Evolutionary conservation across 2,329 filamentous ascomycete genomes (phyloP).

Genomic region (Hortaea werneckii): DNA sequence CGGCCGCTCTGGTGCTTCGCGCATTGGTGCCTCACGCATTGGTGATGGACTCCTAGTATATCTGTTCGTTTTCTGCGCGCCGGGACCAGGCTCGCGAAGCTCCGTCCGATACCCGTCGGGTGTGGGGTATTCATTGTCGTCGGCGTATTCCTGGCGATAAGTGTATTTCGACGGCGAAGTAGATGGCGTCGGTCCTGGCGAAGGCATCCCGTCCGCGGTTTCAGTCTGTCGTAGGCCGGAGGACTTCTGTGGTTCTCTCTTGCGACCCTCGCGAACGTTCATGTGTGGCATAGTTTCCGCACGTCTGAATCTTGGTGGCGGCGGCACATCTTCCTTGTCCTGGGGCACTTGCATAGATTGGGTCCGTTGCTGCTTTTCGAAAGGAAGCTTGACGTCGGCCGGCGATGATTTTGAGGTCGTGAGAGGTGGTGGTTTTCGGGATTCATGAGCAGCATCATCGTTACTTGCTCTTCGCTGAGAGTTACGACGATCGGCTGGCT

Average conservation of each 20-base stretch:
- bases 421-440: slow-evolving; percentile 23
- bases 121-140: slow-evolving; percentile 22
- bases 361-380: slow-evolving; percentile 15
- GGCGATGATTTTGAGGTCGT: slow-evolving; percentile 28
- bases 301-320: slow-evolving; percentile 28
- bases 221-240: slow-evolving; percentile 19
- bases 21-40: slow-evolving; percentile 2
- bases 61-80: slow-evolving; percentile 2
- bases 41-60: slow-evolving; percentile 21
- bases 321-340: slow-evolving; percentile 12
- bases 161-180: slow-evolving; percentile 9
- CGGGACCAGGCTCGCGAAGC: slow-evolving; percentile 8
- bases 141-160: slow-evolving; percentile 20
- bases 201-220: slow-evolving; percentile 14
- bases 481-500: slow-evolving; percentile 11
- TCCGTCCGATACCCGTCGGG: slow-evolving; percentile 22
- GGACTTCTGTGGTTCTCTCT: slow-evolving; percentile 10
- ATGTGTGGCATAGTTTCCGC: slow-evolving; percentile 33
- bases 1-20: no score
- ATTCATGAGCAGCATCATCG: slow-evolving; percentile 1
- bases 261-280: slow-evolving; percentile 1
- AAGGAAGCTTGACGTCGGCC: slow-evolving; percentile 17
- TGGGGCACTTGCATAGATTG: slow-evolving; percentile 19
- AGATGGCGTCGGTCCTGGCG: slow-evolving; percentile 17
- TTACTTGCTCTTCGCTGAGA: slow-evolving; percentile 17